Evolutionary conservation across 1,139 yeast genomes (phyloP).

Genomic region (Kluyveromyces marxianus): DNA sequence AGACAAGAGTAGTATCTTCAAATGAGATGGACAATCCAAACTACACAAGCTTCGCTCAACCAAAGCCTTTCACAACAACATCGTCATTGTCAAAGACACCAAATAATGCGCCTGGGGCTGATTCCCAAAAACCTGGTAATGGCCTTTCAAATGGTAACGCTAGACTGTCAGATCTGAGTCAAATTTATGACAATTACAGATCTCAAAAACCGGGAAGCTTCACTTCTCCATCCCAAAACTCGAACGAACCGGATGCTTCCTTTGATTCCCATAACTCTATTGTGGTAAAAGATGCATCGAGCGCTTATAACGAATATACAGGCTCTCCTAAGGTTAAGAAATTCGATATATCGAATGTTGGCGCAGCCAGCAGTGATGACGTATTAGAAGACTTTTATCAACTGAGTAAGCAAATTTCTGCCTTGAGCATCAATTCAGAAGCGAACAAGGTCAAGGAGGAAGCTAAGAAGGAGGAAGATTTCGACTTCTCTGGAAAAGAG

Average conservation of each 20-base stretch:
- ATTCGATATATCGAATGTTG: constrained; percentile 21
- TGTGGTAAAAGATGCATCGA: constrained; percentile 7
- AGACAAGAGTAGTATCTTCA: constrained; percentile 4
- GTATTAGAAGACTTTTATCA: constrained; percentile 6
- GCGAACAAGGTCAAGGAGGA: background rate
- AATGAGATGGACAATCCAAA: constrained; percentile 10
- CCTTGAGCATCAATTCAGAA: background rate
- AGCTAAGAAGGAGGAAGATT: background rate
- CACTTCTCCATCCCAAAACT: background rate
- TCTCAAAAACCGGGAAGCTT: background rate
- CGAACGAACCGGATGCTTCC: background rate
- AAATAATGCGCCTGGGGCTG: background rate
- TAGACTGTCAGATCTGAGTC: constrained; percentile 12
- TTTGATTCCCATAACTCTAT: background rate
- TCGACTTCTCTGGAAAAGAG: constrained; percentile 1
- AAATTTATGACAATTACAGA: constrained; percentile 21
- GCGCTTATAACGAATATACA: constrained; percentile 24
- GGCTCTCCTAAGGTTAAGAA: constrained; percentile 20
- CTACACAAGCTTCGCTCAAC: constrained; percentile 6
- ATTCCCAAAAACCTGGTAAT: background rate
- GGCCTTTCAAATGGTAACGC: background rate
- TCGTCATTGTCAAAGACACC: background rate
- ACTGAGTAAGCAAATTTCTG: constrained; percentile 12
- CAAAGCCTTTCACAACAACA: background rate
- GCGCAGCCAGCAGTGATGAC: constrained; percentile 14